Evolutionary conservation across 768 basidiomycete species (phyloP), one percentile per base, ranked within the genome.

Genomic region (Leccinum fibrillosum): DNA sequence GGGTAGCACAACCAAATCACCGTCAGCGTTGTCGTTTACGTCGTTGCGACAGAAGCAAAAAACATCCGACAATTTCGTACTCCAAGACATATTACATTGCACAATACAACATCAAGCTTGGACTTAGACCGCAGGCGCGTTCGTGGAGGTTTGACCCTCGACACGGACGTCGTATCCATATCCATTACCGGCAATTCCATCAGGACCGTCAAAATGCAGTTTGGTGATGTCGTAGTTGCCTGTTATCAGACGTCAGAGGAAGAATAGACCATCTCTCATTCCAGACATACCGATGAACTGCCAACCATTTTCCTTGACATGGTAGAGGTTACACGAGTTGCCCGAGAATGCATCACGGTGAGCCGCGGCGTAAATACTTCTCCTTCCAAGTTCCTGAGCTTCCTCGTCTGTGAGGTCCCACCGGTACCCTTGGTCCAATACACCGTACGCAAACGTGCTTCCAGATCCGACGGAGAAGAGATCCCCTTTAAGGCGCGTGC

Each of bases 381-480:
- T 78, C 70, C 94, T 77, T 17, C 90, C 97, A 25, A 98, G 85
- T 68, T 98, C 97, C 70, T 93, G 90, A 2, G 97, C 97, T 61
- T 97, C 96, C 60, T 87, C 94, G 57, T 92, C 93, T 21, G 87
- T 84, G 59, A 99, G 76, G 69, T 98, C 94, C 92, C 91, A 98
- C 59, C 78, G 84, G 72, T 95, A 94, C 12, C 90, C 94, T 75
- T 97, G 95, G 74, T 98, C 97, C 50, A 97, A 81, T 2, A 98
- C 93, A 81, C 97, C 96, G 68, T 98, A 98, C n/a, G 97, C 97
- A 66, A 94, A 97, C 7, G 97, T 98, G 71, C 91, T 93, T 67
- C 97, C 97, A 4, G 96, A 98, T 28, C 97, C 97, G 35, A 99
- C 97, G 5, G 94, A 97, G 80, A 99, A 99, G n/a, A 98, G 74